Base-by-base conservation (phyloP, 2,329 filamentous ascomycete species). In the Talaromyces sp. region DNA sequence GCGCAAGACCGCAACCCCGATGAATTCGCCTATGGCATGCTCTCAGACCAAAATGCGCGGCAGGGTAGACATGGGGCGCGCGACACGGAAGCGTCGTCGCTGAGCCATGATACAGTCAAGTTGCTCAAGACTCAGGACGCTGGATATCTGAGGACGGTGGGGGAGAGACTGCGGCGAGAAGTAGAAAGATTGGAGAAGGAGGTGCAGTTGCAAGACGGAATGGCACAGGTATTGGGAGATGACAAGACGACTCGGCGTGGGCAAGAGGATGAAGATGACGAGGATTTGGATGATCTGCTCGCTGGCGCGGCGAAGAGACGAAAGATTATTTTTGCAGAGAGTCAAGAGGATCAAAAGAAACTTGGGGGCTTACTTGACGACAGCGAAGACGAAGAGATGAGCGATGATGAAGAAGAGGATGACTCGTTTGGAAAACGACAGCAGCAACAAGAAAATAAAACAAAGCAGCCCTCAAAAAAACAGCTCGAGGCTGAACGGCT, bases 11-110 rank as follows among this genome's bases (percentile, higher is more conserved):
- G 84, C 42, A 88, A 89, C 66, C 85, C 86, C 16, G 86, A 89
- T 80, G 86, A 89, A 68, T 89, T 88, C 70, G 81, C 83, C 52
- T 88, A 87, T 73, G 84, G 81, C 4, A 89, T 88, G 86, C 81
- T 88, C 75, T 83, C 78, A 62, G 76, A 76, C 30, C 73, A 73
- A 55, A 81, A 79, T 27, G 75, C 64, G 33, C 69, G 59, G 14
- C 69, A 77, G 63, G 79, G 79, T 8, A 73, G 73, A 61, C 79
- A 84, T 67, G 78, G 77, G 33, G 64, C 75, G 53, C 76, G 77
- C 34, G 79, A 77, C 68, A 78, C 71, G 69, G n/a, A 53, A 31
- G 50, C 14, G 3, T 68, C 75, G 61, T 78, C 68, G 54, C 78
- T 83, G 61, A 81, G 78, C 63, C 75, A 81, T 63, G 85, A 87